phyloP scores from a whole-genome alignment of 1,284 basidiomycete genomes.

The Abortiporus biennis region DNA sequence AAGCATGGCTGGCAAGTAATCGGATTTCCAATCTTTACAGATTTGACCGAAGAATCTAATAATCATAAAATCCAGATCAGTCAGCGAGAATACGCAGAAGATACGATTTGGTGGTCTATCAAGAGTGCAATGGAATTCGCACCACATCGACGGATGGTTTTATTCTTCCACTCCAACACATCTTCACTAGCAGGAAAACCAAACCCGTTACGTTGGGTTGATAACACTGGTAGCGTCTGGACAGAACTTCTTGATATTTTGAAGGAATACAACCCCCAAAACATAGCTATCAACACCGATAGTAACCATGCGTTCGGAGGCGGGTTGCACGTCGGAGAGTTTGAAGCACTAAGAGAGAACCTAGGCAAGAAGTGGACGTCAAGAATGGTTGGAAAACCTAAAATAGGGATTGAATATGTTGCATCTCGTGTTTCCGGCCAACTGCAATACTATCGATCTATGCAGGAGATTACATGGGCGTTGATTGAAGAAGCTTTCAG shows the following conservation, averaged over 20 bases:
- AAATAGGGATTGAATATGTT: conserved; percentile 45
- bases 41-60: neutral
- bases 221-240: conserved; percentile 47
- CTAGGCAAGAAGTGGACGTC: conserved; percentile 36
- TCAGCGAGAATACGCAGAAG: conserved; percentile 48
- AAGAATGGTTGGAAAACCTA: conserved; percentile 33
- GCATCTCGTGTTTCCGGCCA: conserved; percentile 36
- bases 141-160: conserved; percentile 41
- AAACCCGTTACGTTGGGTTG: conserved; percentile 43
- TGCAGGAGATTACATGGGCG: conserved; percentile 48
- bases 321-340: conserved; percentile 46
- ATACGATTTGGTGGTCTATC: conserved; percentile 47
- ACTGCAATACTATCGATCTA: conserved; percentile 33
- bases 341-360: conserved; percentile 29
- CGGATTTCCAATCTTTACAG: neutral
- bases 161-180: conserved; percentile 42
- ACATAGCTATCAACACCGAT: conserved; percentile 43
- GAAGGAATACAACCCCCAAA: conserved; percentile 28
- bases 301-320: conserved; percentile 41
- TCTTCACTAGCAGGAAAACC: conserved; percentile 28
- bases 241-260: conserved; percentile 33
- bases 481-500: conserved; percentile 49
- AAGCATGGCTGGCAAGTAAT: conserved; percentile 36
- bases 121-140: conserved; percentile 44
- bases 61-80: conserved; percentile 27